A percentile compares a stretch with the other conserved stretches of the same genome.
phyloP scores from a whole-genome alignment of 2,329 filamentous ascomycete genomes.

The Monilinia laxa region DNA sequence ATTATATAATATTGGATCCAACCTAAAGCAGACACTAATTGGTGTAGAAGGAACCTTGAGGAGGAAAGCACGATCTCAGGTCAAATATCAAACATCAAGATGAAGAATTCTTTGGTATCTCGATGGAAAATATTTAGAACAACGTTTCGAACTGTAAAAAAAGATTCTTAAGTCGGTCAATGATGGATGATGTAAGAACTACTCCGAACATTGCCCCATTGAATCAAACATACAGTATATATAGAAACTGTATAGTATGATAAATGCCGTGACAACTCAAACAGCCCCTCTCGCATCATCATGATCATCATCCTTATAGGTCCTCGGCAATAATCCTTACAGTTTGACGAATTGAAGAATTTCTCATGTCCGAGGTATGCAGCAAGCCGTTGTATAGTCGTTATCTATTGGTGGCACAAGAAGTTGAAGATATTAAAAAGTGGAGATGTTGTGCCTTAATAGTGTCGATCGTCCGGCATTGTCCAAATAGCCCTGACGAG shows the following conservation, averaged over 20 bases:
- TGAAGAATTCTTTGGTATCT: neutral
- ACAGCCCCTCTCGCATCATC: too few relatives aligned
- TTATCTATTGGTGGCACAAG: too few relatives aligned
- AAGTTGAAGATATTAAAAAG: neutral
- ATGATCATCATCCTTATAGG: too few relatives aligned
- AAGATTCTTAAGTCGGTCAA: too few relatives aligned
- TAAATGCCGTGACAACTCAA: too few relatives aligned
- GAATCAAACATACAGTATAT: too few relatives aligned
- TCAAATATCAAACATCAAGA: neutral
- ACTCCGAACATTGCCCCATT: too few relatives aligned
- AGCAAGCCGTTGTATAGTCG: too few relatives aligned
- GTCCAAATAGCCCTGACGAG: neutral
- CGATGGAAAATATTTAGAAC: neutral
- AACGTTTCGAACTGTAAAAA: neutral
- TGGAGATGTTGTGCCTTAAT: neutral
- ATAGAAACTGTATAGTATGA: too few relatives aligned
- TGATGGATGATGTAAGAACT: too few relatives aligned
- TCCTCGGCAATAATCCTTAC: neutral
- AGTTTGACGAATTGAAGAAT: too few relatives aligned
- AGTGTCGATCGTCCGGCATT: neutral
- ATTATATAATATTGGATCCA: neutral
- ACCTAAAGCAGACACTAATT: neutral
- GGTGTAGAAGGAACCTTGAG: neutral
- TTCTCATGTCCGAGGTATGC: too few relatives aligned
- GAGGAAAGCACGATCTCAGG: neutral